A percentile compares a stretch with the other conserved stretches of the same genome.
phyloP scores from a whole-genome alignment of 768 basidiomycete genomes.

The Lactifluus hygrophoroides region DNA sequence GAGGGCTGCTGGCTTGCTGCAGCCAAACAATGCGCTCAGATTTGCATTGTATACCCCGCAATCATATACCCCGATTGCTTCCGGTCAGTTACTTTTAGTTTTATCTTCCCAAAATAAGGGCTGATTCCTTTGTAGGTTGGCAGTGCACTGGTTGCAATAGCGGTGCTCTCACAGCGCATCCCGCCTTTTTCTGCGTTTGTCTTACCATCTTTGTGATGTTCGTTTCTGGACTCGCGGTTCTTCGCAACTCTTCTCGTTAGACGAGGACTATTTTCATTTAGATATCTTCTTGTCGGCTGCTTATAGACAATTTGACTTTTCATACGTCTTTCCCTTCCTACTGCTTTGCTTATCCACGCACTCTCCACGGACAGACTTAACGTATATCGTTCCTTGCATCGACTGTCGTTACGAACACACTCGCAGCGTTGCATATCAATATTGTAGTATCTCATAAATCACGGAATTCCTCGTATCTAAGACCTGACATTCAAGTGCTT shows the following conservation, averaged over 20 bases:
- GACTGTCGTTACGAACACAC: constrained; percentile 7
- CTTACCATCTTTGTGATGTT: constrained; percentile 55
- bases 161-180: constrained; percentile 37
- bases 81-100: constrained; percentile 32
- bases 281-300: background rate
- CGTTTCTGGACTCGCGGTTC: constrained; percentile 53
- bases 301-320: constrained; percentile 12
- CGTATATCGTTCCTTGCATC: background rate
- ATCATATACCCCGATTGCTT: constrained; percentile 54
- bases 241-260: constrained; percentile 32
- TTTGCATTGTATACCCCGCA: constrained; percentile 84
- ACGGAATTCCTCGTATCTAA: background rate
- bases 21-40: constrained; percentile 56
- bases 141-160: constrained; percentile 41
- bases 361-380: constrained; percentile 3
- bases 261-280: background rate
- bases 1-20: constrained; percentile 54
- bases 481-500: background rate
- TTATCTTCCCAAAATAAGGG: background rate
- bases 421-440: constrained; percentile 1
- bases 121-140: constrained; percentile 38
- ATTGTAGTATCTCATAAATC: constrained; percentile 8
- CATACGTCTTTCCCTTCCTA: background rate
- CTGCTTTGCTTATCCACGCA: background rate
- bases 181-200: constrained; percentile 45